These are phyloP conservation scores for Ceratobasidium theobromae DNA, from an alignment of 1,284 basidiomycete species.

Conservation along the genomic window DNA sequence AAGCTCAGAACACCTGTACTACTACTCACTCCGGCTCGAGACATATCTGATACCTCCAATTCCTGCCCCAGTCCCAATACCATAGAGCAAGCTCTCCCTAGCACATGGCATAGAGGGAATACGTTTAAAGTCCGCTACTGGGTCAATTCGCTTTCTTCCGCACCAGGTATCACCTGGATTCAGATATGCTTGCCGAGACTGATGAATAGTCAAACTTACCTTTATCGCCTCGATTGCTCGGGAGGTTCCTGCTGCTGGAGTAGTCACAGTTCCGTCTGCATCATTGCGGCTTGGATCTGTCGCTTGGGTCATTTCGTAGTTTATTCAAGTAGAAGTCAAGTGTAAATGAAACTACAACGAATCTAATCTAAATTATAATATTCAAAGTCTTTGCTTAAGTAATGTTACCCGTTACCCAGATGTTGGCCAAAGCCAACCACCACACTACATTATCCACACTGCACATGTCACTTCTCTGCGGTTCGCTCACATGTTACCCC, in stretches of 20 bases:
- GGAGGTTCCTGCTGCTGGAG: conserved; percentile 21
- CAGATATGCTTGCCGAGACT: too few relatives aligned
- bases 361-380: neutral
- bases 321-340: neutral
- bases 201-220: neutral
- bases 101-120: conserved; percentile 64
- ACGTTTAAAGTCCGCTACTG: conserved; percentile 50
- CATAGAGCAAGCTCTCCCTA: conserved; percentile 53
- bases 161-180: neutral
- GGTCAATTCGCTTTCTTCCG: conserved; percentile 52
- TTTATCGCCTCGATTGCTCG: conserved; percentile 20
- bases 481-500: too few relatives aligned
- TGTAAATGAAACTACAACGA: neutral
- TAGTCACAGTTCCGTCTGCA: conserved; percentile 6
- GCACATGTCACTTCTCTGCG: too few relatives aligned
- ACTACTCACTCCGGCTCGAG: conserved; percentile 1
- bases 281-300: neutral
- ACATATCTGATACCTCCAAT: conserved; percentile 60
- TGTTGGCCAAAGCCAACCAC: too few relatives aligned
- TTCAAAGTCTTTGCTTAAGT: neutral
- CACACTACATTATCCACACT: too few relatives aligned
- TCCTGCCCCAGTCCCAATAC: conserved; percentile 56
- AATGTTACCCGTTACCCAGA: too few relatives aligned
- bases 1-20: neutral
- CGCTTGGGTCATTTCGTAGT: conserved; percentile 3